Base-by-base conservation (phyloP, 1,284 basidiomycete species). In the Sporisorium iseilematis-ciliati region DNA sequence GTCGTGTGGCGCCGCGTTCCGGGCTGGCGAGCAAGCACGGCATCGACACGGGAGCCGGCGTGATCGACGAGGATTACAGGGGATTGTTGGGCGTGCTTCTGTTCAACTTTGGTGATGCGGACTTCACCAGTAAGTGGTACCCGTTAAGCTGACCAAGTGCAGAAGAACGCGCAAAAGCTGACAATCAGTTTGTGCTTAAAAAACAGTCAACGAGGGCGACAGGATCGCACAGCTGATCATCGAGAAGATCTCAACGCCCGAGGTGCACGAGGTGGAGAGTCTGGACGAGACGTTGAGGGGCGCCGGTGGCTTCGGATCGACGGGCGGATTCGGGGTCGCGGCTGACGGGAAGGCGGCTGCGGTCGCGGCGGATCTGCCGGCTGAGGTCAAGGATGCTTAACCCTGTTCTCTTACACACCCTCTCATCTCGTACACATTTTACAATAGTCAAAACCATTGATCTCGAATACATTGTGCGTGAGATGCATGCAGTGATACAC, bases 41-140 rank as follows among this genome's bases (percentile, higher is more conserved):
- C 89, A 97, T 99, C 70, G 93, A 97, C 85, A 95, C 93, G 0
- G 96, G 96, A 1, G 97, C 96, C 6, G 96, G 96, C 38, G 96
- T 99, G 20, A 90, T 99, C 64, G 97, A 99, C 78, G 92, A 93
- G 12, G 96, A 99, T 85, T 99, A 99, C 86, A 90, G 97, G 41
- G 96, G 97, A 5, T 88, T 91, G 8, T 90, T 99, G 59, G 95
- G 92, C 84, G 93, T 98, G n/a, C 88, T 99, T 26, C 88, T 99
- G 40, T 98, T 96, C 90, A 99, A 99, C 85, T 89, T 92, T 65
- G 77, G 79, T 10, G 93, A 95, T 79, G 87, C 90, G 69, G 94
- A 97, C 82, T 98, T 97, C 83, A 87, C 92, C 86, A 91, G 94
- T 92, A 65, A 66, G 89, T 87, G 16, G 18, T 11, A 29, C 16